Evolutionary conservation across 164 flowering plant species (phyloP), one percentile per base, ranked within the genome.

Genomic region (Dillenia turbinata): DNA sequence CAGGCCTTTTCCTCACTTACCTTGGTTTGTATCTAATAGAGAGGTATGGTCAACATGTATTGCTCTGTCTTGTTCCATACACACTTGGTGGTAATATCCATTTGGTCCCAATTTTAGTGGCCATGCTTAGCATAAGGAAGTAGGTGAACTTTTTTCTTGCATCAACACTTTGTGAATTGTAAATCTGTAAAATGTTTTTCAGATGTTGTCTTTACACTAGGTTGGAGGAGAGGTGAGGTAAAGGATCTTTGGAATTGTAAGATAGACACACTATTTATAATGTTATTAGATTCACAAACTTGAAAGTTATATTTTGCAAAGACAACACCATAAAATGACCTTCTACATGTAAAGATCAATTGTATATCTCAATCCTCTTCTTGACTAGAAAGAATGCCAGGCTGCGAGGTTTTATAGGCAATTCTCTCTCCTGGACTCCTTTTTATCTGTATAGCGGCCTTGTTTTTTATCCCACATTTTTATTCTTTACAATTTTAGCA

Each of bases 51-150:
- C 96, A 89, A 66, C 96, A 92, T 26, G 96, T 92, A 46, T 86
- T 89, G n/a, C 79, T 90, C 8, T 90, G 87, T 71, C 91, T 90
- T 66, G 96, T 90, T 75, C 96, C 96, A 26, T 90, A 92, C 66
- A 87, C 96, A 46, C 62, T 90, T n/a, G n/a, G n/a, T 77, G 96
- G 96, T 90, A 81, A 75, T 48, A 60, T 48, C 49, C 46, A 22
- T 44, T 8, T 17, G 13, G 15, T 61, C 12, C 44, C 66, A 63
- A 16, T 60, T 52, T 19, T 3, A 17, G n/a, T 16, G 12, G 16
- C 13, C 8, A 14, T 16, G 40, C 14, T 13, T 13, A 11, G 52
- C 14, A 6, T 4, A 50, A 10, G 52, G 5, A 14, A 13, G 3
- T 63, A 11, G 15, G n/a, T 16, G 24, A 46, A 16, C 12, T 40